Percentiles rank a stretch among this genome's conserved stretches.
These are phyloP conservation scores for Pythium dissotocum DNA, from an alignment of 352 stramenopile species.

Conservation along the genomic window DNA sequence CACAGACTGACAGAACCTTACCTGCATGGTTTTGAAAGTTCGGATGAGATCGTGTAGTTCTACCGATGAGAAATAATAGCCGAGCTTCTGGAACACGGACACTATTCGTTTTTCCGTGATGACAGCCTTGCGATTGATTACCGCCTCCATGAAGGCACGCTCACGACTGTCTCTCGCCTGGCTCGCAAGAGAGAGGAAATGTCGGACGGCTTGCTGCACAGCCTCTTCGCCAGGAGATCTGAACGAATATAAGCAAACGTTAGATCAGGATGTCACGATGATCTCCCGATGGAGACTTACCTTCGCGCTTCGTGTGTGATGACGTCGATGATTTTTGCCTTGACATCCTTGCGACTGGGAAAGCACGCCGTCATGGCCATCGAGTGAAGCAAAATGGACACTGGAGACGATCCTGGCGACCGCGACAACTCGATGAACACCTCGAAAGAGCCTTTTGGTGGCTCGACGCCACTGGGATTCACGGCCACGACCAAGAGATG, in stretches of 20 bases:
- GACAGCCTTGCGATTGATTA: slow-evolving; percentile 62
- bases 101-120: slow-evolving; percentile 62
- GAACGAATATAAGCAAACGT: no score
- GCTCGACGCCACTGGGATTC: slow-evolving; percentile 29
- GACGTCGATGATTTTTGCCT: slow-evolving; percentile 54
- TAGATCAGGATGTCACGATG: not conserved
- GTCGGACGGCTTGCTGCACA: slow-evolving; percentile 54
- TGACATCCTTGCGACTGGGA: slow-evolving; percentile 47
- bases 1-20: not conserved
- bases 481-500: slow-evolving; percentile 48
- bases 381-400: slow-evolving; percentile 53
- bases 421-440: slow-evolving; percentile 48
- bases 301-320: slow-evolving; percentile 63
- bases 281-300: slow-evolving; percentile 16
- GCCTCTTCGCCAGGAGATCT: slow-evolving; percentile 59
- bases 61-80: slow-evolving; percentile 50
- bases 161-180: slow-evolving; percentile 49
- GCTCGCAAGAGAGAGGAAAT: slow-evolving; percentile 53
- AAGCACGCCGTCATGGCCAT: slow-evolving; percentile 53
- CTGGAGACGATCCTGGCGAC: slow-evolving; percentile 17
- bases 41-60: slow-evolving; percentile 52
- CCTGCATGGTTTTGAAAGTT: slow-evolving; percentile 54
- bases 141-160: slow-evolving; percentile 54
- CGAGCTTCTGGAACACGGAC: slow-evolving; percentile 50
- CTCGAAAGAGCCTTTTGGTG: slow-evolving; percentile 51